phyloP scores from a whole-genome alignment of 768 basidiomycete species.

The Daedalea quercina region DNA sequence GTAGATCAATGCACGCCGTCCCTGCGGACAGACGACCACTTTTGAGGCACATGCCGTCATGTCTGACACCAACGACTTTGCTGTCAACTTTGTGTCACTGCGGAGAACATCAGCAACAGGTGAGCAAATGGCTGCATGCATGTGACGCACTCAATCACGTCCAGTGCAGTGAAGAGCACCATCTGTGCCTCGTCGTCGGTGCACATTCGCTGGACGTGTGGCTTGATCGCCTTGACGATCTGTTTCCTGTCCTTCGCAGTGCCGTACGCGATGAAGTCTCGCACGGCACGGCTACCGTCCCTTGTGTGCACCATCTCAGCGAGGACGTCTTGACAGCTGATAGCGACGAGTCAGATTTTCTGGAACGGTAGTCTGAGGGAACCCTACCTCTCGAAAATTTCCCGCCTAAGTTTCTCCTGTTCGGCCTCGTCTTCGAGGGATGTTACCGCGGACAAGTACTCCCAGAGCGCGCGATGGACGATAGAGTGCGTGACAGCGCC shows the following conservation, averaged over 20 bases:
- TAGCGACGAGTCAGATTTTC: background rate
- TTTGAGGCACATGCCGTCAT: constrained; percentile 53
- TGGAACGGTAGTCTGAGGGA: background rate
- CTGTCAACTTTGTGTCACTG: constrained; percentile 87
- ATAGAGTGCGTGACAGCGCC: constrained; percentile 82
- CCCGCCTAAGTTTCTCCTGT: constrained; percentile 65
- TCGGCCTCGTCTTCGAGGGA: constrained; percentile 55
- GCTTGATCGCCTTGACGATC: constrained; percentile 83
- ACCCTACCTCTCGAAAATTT: constrained; percentile 73
- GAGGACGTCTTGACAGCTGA: constrained; percentile 74
- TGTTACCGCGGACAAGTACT: constrained; percentile 66
- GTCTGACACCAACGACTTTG: constrained; percentile 71
- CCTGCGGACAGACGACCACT: constrained; percentile 59
- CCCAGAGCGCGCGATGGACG: constrained; percentile 83
- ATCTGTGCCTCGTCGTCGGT: constrained; percentile 85
- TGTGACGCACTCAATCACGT: constrained; percentile 76
- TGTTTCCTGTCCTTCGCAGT: constrained; percentile 93
- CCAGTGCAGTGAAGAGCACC: constrained; percentile 84
- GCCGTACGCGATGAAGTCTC: constrained; percentile 79
- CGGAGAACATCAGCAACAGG: background rate
- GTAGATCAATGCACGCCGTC: constrained; percentile 78
- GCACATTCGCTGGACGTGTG: constrained; percentile 85
- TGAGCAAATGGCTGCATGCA: background rate
- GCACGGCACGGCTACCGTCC: constrained; percentile 80
- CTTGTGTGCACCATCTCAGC: constrained; percentile 94